A percentile compares a stretch with the other conserved stretches of the same genome.
Evolutionary conservation across 148 eudicot species (phyloP).

Genomic region (Rhododendron vialii): DNA sequence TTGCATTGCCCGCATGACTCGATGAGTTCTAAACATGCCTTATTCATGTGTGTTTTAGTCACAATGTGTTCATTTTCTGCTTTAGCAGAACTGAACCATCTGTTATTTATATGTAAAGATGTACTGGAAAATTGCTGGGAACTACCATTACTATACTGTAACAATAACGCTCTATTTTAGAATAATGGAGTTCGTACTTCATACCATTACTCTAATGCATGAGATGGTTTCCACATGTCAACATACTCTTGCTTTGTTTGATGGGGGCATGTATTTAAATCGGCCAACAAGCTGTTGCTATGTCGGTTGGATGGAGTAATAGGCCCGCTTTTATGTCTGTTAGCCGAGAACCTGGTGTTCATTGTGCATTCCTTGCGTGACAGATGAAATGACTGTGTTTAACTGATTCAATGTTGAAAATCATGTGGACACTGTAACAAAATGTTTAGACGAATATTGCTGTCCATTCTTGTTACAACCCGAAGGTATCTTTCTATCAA

Average conservation of each 20-base stretch:
- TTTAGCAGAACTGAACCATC: not conserved
- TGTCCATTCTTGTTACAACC: not conserved
- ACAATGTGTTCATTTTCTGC: not conserved
- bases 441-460: not conserved
- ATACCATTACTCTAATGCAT: not conserved
- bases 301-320: not conserved
- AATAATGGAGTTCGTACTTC: not conserved
- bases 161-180: not conserved
- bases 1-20: slow-evolving; percentile 49
- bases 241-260: not conserved
- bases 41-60: not conserved
- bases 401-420: not conserved
- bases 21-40: slow-evolving; percentile 5
- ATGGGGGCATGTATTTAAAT: not conserved
- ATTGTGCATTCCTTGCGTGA: not conserved
- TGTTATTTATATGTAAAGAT: not conserved
- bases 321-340: not conserved
- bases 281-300: not conserved
- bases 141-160: not conserved
- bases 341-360: not conserved
- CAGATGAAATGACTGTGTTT: not conserved
- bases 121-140: not conserved
- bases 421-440: not conserved
- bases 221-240: not conserved
- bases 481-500: not conserved